Evolutionary conservation across 2,329 filamentous ascomycete species (phyloP).

Genomic region (Chaetomium olivaceum): DNA sequence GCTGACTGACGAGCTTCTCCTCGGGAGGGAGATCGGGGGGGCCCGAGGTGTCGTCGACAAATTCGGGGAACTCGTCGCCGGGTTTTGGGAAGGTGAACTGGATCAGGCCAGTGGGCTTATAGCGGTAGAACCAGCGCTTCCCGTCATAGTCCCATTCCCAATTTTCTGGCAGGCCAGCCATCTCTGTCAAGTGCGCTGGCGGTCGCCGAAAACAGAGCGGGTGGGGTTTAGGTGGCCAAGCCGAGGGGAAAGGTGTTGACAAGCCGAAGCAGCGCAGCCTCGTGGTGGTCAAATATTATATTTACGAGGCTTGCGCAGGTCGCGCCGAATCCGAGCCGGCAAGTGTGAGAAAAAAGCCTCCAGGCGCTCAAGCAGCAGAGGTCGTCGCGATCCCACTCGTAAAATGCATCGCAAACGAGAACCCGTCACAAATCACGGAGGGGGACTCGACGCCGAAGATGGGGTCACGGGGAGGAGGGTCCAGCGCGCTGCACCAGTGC

Average conservation of each 20-base stretch:
- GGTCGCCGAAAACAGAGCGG: background rate
- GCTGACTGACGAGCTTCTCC: constrained; percentile 54
- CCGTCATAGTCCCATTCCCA: constrained; percentile 63
- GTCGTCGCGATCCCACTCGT: background rate
- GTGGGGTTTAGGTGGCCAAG: background rate
- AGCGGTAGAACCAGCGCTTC: constrained; percentile 58
- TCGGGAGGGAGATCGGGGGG: constrained; percentile 50
- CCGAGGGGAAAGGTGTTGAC: background rate
- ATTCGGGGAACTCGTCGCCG: constrained; percentile 61
- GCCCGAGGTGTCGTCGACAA: constrained; percentile 42
- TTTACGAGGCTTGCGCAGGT: background rate
- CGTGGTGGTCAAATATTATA: background rate
- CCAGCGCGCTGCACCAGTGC: background rate
- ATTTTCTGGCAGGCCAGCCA: constrained; percentile 51
- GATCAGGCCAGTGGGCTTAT: constrained; percentile 53
- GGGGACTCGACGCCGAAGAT: background rate
- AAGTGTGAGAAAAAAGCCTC: background rate
- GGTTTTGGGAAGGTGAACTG: constrained; percentile 59
- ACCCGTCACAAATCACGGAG: background rate
- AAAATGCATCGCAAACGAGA: constrained; percentile 1
- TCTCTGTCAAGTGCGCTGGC: constrained; percentile 23
- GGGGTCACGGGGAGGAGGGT: background rate
- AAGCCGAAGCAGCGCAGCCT: background rate
- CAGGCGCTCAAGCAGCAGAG: background rate
- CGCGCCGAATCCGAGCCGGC: background rate